These are phyloP conservation scores for Phytophthora ohioensis DNA, from an alignment of 352 stramenopile species.

Conservation along the genomic window DNA sequence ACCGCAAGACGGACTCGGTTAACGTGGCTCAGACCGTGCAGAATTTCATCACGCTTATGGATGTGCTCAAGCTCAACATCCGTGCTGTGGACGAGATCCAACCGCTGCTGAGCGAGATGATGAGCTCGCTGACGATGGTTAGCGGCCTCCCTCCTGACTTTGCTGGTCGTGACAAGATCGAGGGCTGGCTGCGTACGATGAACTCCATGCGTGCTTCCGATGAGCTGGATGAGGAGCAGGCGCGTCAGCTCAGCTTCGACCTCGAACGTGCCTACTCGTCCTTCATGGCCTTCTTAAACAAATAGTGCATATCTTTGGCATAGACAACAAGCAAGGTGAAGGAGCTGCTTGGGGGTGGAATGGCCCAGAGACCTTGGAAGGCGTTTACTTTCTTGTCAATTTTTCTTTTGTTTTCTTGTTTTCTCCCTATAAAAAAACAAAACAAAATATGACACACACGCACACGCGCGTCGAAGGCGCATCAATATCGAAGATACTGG, in stretches of 20 bases:
- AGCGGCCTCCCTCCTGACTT: constrained; percentile 96
- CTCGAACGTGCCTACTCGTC: constrained; percentile 96
- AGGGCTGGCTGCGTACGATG: constrained; percentile 96
- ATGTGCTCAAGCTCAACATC: constrained; percentile 98
- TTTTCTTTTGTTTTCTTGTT: constrained; percentile 37
- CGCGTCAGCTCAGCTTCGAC: constrained; percentile 96
- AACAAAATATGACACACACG: constrained; percentile 33
- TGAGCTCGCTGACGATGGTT: constrained; percentile 94
- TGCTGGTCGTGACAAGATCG: constrained; percentile 92
- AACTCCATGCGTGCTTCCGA: constrained; percentile 97
- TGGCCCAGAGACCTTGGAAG: constrained; percentile 21
- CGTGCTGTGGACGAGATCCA: constrained; percentile 98
- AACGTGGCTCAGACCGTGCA: constrained; percentile 96
- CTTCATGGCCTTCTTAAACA: constrained; percentile 93
- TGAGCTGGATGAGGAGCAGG: constrained; percentile 96
- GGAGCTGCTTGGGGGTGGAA: constrained; percentile 14
- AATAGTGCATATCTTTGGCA: constrained; percentile 44
- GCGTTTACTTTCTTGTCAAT: constrained; percentile 34
- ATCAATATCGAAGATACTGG: constrained; percentile 31
- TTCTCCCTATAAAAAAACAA: constrained; percentile 38
- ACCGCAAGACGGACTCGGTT: constrained; percentile 86
- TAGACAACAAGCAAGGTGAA: background rate
- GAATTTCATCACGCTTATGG: constrained; percentile 99
- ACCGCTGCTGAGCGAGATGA: constrained; percentile 96
- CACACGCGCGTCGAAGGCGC: constrained; percentile 13